Evolutionary conservation across 192 early-diverging fungal species (phyloP).

Genomic region (Blastocladiella britannica): DNA sequence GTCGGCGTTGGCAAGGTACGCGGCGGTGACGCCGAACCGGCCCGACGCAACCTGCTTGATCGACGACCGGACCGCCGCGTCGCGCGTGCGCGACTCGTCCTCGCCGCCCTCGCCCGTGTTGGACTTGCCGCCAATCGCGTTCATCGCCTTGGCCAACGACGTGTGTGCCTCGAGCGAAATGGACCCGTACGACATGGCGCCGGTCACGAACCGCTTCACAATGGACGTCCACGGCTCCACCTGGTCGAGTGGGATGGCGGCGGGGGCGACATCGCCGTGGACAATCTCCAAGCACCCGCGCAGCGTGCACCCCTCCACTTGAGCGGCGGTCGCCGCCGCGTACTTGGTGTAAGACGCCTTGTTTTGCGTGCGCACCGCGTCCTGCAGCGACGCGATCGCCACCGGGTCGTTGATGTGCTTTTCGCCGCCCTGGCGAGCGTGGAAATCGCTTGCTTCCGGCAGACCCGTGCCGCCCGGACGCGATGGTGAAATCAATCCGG

Average conservation of each 20-base stretch:
- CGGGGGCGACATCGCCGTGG: constrained; percentile 30
- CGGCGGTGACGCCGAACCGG: constrained; percentile 90
- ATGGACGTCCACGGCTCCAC: constrained; percentile 96
- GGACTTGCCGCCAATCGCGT: constrained; percentile 84
- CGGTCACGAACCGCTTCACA: constrained; percentile 88
- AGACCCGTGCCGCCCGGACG: no score
- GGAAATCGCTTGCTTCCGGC: constrained; percentile 89
- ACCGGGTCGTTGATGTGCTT: constrained; percentile 77
- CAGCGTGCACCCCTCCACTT: constrained; percentile 78
- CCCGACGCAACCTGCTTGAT: constrained; percentile 99
- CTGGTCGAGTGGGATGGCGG: constrained; percentile 60
- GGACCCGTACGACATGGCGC: constrained; percentile 96
- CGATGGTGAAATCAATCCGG: no score
- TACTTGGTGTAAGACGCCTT: constrained; percentile 66
- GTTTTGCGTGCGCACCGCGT: constrained; percentile 88
- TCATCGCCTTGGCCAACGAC: constrained; percentile 85
- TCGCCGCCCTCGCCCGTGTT: constrained; percentile 99
- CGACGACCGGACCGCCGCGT: constrained; percentile 52
- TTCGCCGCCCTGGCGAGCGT: constrained; percentile 87
- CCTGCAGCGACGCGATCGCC: constrained; percentile 74
- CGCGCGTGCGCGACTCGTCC: constrained; percentile 61
- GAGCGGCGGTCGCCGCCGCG: constrained; percentile 49
- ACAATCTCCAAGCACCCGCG: constrained; percentile 86
- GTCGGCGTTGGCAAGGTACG: constrained; percentile 82
- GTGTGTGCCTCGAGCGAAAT: constrained; percentile 89